phyloP scores from a whole-genome alignment of 805 yeast genomes.

The Schwanniomyces polymorphus region DNA sequence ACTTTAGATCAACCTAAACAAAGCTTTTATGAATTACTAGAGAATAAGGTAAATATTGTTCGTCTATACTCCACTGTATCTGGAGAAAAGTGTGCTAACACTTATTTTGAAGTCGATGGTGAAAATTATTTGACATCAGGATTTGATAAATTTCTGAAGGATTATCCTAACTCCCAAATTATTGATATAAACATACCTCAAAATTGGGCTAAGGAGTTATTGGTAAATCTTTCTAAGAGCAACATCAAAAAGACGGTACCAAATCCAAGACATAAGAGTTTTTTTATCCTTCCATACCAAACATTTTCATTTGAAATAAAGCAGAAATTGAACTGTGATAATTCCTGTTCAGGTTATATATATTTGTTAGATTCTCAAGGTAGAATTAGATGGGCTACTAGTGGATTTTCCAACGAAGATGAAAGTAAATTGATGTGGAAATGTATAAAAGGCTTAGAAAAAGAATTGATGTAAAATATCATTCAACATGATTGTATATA shows the following conservation, averaged over 20 bases:
- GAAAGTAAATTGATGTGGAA: conserved; percentile 69
- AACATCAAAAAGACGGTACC: conserved; percentile 47
- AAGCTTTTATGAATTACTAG: conserved; percentile 39
- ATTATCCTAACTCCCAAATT: conserved; percentile 60
- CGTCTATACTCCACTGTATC: conserved; percentile 65
- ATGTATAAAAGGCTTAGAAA: conserved; percentile 58
- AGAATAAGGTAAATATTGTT: conserved; percentile 59
- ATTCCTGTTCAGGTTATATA: conserved; percentile 80
- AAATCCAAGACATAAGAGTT: conserved; percentile 51
- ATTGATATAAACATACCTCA: conserved; percentile 79
- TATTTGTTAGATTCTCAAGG: conserved; percentile 74
- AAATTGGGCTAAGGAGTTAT: conserved; percentile 61
- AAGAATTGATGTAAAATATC: conserved; percentile 31
- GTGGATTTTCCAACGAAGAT: conserved; percentile 73
- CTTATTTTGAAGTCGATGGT: conserved; percentile 52
- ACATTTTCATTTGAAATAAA: conserved; percentile 58
- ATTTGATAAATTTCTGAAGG: conserved; percentile 35
- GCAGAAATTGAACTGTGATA: conserved; percentile 62
- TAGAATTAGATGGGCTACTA: conserved; percentile 86
- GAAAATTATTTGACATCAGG: conserved; percentile 41
- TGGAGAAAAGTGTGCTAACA: conserved; percentile 66
- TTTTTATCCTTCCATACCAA: conserved; percentile 63
- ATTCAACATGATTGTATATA: neutral
- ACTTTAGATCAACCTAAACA: conserved; percentile 41
- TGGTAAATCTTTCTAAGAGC: conserved; percentile 51